Percentiles rank a stretch among this genome's conserved stretches.
Evolutionary conservation across 2,329 filamentous ascomycete genomes (phyloP).

Genomic region (Fragosphaeria purpurea): DNA sequence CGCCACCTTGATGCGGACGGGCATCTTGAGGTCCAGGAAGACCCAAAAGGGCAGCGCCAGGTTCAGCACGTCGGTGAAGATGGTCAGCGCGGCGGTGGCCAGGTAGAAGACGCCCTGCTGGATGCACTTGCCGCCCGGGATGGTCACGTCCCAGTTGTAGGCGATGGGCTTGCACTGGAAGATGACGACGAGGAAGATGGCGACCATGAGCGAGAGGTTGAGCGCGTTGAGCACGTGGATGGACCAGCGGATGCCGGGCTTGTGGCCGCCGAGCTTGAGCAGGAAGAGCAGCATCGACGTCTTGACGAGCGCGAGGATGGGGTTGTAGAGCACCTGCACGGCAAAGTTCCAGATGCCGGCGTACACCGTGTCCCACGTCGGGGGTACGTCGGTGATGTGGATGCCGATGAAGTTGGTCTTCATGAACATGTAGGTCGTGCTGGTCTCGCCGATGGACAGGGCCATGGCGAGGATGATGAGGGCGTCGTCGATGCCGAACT

Average conservation of each 20-base stretch:
- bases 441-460: conserved; percentile 9
- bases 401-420: conserved; percentile 13
- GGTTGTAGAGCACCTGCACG: conserved; percentile 14
- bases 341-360: conserved; percentile 11
- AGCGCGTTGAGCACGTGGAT: conserved; percentile 21
- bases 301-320: conserved; percentile 22
- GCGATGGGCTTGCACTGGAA: conserved; percentile 31
- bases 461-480: conserved; percentile 10
- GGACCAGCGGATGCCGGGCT: conserved; percentile 17
- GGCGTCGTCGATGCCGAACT: conserved; percentile 11
- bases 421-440: conserved; percentile 9
- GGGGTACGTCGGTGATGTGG: conserved; percentile 7
- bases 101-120: conserved; percentile 20
- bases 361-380: conserved; percentile 1
- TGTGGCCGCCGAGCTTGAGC: conserved; percentile 21
- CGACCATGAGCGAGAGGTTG: conserved; percentile 22
- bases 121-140: conserved; percentile 28
- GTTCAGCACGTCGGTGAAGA: conserved; percentile 32
- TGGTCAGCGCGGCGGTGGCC: conserved; percentile 30
- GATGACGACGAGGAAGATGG: conserved; percentile 24
- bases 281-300: conserved; percentile 24
- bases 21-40: conserved; percentile 21
- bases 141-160: conserved; percentile 34
- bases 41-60: conserved; percentile 30
- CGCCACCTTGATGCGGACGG: conserved; percentile 19